Conservation (phyloP, 305 asterid species). For the Petunia hybrid region DNA sequence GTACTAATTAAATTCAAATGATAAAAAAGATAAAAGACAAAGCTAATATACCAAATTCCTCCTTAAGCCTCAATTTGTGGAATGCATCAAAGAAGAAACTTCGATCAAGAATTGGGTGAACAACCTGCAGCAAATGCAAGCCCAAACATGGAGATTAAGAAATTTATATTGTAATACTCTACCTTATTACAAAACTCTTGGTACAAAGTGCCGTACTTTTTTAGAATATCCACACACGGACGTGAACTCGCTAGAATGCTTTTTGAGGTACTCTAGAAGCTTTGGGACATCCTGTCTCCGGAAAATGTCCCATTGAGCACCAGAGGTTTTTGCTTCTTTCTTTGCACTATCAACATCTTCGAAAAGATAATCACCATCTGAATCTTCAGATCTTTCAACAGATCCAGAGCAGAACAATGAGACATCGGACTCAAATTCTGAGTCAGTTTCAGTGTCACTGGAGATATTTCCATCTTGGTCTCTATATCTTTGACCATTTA, state of each 20-base stretch:
- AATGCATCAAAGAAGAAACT: conserved; percentile 80
- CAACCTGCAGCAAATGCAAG: conserved; percentile 55
- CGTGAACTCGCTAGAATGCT: conserved; percentile 75
- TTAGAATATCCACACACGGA: conserved; percentile 55
- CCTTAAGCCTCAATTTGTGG: conserved; percentile 89
- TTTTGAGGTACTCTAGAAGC: conserved; percentile 75
- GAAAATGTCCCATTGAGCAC: conserved; percentile 94
- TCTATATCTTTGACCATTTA: conserved; percentile 44
- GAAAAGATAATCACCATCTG: conserved; percentile 58
- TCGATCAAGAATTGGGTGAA: conserved; percentile 92
- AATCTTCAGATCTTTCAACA: conserved; percentile 69
- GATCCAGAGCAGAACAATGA: conserved; percentile 75
- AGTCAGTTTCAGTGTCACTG: conserved; percentile 54
- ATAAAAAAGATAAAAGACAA: conserved; percentile 24
- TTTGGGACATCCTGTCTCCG: conserved; percentile 89
- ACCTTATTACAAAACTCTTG: conserved; percentile 23
- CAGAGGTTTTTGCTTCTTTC: conserved; percentile 57
- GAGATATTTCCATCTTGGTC: conserved; percentile 56
- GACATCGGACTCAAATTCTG: conserved; percentile 67
- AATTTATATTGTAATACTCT: conserved; percentile 22
- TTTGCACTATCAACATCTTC: conserved; percentile 58
- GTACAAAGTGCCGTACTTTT: conserved; percentile 52
- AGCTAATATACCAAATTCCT: conserved; percentile 81
- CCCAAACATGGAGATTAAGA: conserved; percentile 14
- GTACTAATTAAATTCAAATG: not conserved